These are phyloP conservation scores for Adansonia gregorii DNA, from an alignment of 441 rosid species.

Conservation along the genomic window DNA sequence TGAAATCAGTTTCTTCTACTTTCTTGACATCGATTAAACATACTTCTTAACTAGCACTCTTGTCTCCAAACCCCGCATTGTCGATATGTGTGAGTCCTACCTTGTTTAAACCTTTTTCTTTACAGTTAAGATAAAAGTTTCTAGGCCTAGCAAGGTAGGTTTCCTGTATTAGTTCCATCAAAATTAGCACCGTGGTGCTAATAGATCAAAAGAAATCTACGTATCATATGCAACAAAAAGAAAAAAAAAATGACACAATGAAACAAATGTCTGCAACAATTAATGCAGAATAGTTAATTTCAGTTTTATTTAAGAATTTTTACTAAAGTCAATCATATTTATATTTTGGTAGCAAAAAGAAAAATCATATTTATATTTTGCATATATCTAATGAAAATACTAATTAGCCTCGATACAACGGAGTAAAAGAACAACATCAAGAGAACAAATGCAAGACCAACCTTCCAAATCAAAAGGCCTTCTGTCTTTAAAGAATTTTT, in stretches of 20 bases:
- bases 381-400: background rate
- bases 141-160: background rate
- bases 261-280: background rate
- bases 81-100: background rate
- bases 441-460: constrained; percentile 33
- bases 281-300: background rate
- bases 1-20: constrained; percentile 2
- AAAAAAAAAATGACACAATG: background rate
- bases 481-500: constrained; percentile 80
- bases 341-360: too few relatives aligned
- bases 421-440: background rate
- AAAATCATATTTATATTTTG: too few relatives aligned
- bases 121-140: background rate
- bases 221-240: background rate
- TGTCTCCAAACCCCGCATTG: background rate
- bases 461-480: constrained; percentile 88
- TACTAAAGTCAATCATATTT: constrained; percentile 7
- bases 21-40: background rate
- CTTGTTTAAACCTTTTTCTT: background rate
- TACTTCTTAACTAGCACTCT: background rate
- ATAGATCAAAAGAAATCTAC: background rate
- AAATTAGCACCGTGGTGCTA: background rate
- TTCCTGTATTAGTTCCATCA: background rate
- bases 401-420: background rate
- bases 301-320: background rate